Conservation (phyloP, 2,329 filamentous ascomycete species). For the Pestalotiopsis sp. region DNA sequence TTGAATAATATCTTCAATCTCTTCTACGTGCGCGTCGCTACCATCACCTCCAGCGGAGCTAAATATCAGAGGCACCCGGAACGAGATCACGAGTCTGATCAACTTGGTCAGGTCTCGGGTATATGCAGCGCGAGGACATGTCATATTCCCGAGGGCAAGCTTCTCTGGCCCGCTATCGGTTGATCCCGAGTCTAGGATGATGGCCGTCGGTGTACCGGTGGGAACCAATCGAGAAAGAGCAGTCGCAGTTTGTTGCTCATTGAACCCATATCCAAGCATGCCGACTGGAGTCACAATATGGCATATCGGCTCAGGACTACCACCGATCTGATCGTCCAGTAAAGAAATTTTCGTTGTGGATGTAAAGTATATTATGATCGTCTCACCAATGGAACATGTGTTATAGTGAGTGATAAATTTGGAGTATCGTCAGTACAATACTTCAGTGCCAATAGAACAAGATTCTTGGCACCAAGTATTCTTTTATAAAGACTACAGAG, state of each 20-base stretch:
- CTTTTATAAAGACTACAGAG: background rate
- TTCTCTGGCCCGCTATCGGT: constrained; percentile 39
- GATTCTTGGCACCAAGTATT: background rate
- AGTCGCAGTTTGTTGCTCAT: constrained; percentile 27
- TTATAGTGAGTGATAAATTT: no score
- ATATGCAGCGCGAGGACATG: constrained; percentile 40
- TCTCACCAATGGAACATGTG: no score
- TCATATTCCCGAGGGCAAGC: constrained; percentile 40
- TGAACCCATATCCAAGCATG: constrained; percentile 50
- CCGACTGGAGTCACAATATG: constrained; percentile 47
- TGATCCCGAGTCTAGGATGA: constrained; percentile 35
- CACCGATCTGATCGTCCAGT: background rate
- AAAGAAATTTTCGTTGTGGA: background rate
- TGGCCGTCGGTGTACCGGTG: constrained; percentile 29
- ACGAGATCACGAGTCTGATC: constrained; percentile 31
- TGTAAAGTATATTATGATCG: background rate
- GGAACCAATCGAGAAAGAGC: constrained; percentile 27
- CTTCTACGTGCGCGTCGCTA: constrained; percentile 40
- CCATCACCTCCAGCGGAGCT: constrained; percentile 49
- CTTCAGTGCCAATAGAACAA: no score
- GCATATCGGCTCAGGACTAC: constrained; percentile 26
- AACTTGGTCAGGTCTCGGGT: constrained; percentile 41
- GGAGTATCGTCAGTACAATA: no score
- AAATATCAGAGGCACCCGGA: constrained; percentile 39
- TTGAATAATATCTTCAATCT: constrained; percentile 38